A percentile compares a stretch with the other conserved stretches of the same genome.
phyloP scores from a whole-genome alignment of 805 yeast species.

The Ogataea methanolica region DNA sequence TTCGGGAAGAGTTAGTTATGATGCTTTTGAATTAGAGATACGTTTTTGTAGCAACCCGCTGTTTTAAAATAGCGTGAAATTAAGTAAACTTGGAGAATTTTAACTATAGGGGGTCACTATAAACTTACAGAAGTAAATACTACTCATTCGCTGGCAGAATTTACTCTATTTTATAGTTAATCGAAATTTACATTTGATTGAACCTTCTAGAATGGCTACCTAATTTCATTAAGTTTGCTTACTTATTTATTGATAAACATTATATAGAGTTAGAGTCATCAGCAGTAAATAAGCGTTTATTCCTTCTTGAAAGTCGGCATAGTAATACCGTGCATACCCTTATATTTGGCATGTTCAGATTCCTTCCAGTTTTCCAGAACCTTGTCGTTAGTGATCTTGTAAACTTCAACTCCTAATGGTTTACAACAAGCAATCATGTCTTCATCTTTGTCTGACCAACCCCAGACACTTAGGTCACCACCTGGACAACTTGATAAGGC shows the following conservation, averaged over 20 bases:
- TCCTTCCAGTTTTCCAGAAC: constrained; percentile 46
- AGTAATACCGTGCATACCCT: constrained; percentile 51
- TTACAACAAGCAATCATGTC: constrained; percentile 61
- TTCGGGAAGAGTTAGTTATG: too few species aligned
- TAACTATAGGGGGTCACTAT: too few species aligned
- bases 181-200: too few species aligned
- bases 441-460: constrained; percentile 59
- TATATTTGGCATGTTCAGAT: constrained; percentile 47
- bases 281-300: not conserved
- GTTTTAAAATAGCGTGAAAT: too few species aligned
- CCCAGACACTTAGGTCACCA: constrained; percentile 65
- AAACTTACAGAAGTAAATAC: too few species aligned
- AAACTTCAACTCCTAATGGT: constrained; percentile 60
- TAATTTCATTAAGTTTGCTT: not conserved
- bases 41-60: too few species aligned
- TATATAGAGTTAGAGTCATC: not conserved
- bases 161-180: too few species aligned
- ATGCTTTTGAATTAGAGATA: too few species aligned
- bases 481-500: constrained; percentile 70
- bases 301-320: constrained; percentile 19
- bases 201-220: too few species aligned
- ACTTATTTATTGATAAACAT: not conserved
- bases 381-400: constrained; percentile 41
- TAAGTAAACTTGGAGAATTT: too few species aligned
- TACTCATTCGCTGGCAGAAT: too few species aligned